These are phyloP conservation scores for Torulaspora franciscae DNA, from an alignment of 805 yeast genomes.

Conservation along the genomic window DNA sequence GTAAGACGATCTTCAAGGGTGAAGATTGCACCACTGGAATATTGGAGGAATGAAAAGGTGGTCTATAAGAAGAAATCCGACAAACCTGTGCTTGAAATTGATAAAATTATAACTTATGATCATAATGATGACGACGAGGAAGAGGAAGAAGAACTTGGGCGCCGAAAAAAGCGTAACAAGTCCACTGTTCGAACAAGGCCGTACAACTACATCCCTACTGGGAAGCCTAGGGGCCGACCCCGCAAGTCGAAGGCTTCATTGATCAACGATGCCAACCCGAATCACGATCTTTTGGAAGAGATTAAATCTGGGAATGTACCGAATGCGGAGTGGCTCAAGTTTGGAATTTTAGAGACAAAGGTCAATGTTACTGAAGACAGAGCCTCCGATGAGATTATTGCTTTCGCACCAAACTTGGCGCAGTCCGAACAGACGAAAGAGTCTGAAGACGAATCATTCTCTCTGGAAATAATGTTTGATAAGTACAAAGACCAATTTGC, in stretches of 20 bases:
- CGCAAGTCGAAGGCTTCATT: slow-evolving; percentile 16
- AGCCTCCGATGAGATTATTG: slow-evolving; percentile 38
- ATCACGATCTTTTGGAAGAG: slow-evolving; percentile 21
- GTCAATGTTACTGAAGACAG: slow-evolving; percentile 31
- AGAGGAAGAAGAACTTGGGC: slow-evolving; percentile 22
- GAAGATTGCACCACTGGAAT: slow-evolving; percentile 66
- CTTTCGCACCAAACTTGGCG: slow-evolving; percentile 59
- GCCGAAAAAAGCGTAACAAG: slow-evolving; percentile 13
- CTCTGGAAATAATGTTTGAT: slow-evolving; percentile 60
- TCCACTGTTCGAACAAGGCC: slow-evolving; percentile 17
- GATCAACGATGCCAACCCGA: slow-evolving; percentile 14
- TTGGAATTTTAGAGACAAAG: slow-evolving; percentile 28
- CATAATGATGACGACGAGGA: slow-evolving; percentile 28
- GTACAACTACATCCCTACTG: slow-evolving; percentile 24
- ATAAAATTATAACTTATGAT: slow-evolving; percentile 49
- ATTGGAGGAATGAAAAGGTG: slow-evolving; percentile 78
- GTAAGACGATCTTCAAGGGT: slow-evolving; percentile 62
- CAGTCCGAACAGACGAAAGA: slow-evolving; percentile 40
- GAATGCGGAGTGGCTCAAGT: slow-evolving; percentile 28
- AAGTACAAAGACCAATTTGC: slow-evolving; percentile 61
- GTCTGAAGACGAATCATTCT: slow-evolving; percentile 49
- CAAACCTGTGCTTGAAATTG: slow-evolving; percentile 51
- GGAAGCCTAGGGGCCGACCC: slow-evolving; percentile 32
- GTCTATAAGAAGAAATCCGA: slow-evolving; percentile 45
- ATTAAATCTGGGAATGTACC: slow-evolving; percentile 23